Base-by-base conservation (phyloP, 2,329 filamentous ascomycete genomes). In the Colletotrichum destructivum region DNA sequence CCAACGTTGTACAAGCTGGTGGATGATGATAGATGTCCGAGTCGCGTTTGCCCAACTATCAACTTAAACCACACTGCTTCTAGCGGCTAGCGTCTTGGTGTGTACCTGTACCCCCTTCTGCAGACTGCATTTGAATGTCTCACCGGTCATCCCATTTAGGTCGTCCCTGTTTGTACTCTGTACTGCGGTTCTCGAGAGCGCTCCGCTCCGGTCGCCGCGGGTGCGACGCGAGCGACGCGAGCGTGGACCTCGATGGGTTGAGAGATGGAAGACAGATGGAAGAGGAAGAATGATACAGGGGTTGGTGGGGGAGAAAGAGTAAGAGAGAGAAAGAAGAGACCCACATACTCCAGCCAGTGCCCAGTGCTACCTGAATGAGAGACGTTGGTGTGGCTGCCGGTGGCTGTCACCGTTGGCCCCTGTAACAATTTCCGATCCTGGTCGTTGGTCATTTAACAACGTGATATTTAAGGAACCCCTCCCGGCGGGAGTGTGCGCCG, bases 381-480 rank as follows among this genome's bases (percentile, higher is more conserved):
- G 44, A n/a, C 46, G 47, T 57, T 59, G 63, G 51, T 64, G 56
- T 51, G 64, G 51, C 42, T 57, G 42, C 44, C 56, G 64, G 38
- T 55, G 57, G 40, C 26, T 62, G 57, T 46, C 55, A 57, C 38
- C 21, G 49, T 31, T 46, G 51, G 60, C 49, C 64, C 57, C 38
- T 71, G 51, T 18, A 40, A 52, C 64, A 71, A 68, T 71, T 52
- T 71, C 69, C 64, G 64, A 71, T 51, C 69, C 69, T 54, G 57
- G 69, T 68, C 69, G 47, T 15, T 68, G 51, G 56, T 68, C 64
- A 68, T 71, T 61, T 62, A 62, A 62, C 60, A 52, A 52, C 52
- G 49, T 71, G 63, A 67, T 62, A 71, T 68, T 52, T 52, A 51
- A 62, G 51, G 44, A 47, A 68, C 21, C 26, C 44, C 63, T 26